These are phyloP conservation scores for Novakomyces olei DNA, from an alignment of 805 yeast species.

Conservation along the genomic window DNA sequence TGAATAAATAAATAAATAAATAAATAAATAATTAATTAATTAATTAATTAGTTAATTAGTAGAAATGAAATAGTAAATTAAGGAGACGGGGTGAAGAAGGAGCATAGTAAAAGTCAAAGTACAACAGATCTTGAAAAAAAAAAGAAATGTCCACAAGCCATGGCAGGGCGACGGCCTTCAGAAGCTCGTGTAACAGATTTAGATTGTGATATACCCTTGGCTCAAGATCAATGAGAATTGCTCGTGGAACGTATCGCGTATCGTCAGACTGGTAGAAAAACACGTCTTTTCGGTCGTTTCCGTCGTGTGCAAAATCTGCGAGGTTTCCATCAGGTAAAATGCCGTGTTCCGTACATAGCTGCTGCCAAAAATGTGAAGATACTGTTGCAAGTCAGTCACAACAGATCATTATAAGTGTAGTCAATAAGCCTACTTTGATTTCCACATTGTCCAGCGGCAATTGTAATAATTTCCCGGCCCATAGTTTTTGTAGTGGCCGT, in stretches of 20 bases:
- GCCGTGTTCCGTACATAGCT: conserved; percentile 70
- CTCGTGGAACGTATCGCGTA: conserved; percentile 68
- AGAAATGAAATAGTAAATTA: no score
- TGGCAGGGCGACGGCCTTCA: no score
- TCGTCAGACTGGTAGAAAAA: conserved; percentile 62
- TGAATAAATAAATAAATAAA: no score
- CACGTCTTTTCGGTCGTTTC: conserved; percentile 56
- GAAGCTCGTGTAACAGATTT: no score
- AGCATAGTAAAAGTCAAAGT: no score
- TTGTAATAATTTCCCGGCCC: conserved; percentile 12
- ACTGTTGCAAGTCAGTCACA: conserved; percentile 17
- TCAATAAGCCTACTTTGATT: conserved; percentile 25
- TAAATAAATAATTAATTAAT: no score
- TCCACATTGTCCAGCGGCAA: conserved; percentile 67
- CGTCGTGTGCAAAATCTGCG: conserved; percentile 12
- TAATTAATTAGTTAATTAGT: no score
- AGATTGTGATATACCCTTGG: conserved; percentile 33
- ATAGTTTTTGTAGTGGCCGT: no score
- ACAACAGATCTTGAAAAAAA: no score
- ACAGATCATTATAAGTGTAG: no score
- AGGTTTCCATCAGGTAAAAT: conserved; percentile 42
- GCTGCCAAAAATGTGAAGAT: conserved; percentile 83
- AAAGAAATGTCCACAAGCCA: no score
- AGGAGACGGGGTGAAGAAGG: no score
- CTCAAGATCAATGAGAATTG: conserved; percentile 68